Percentiles rank a stretch among this genome's conserved stretches.
Evolutionary conservation across 495 filamentous ascomycete genomes (phyloP).

Genomic region (Tetracladium marchalianum): DNA sequence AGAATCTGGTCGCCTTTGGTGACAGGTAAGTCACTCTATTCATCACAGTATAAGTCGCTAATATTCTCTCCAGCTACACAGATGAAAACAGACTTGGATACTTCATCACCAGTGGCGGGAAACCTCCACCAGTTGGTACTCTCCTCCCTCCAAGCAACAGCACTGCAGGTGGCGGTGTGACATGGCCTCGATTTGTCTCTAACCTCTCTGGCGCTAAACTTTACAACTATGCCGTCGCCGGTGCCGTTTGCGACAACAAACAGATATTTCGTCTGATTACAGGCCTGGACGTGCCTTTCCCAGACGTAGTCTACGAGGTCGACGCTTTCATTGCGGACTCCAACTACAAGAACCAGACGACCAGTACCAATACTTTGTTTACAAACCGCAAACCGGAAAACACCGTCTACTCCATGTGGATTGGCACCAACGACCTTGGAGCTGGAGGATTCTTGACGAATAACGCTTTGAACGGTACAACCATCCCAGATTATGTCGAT

Average conservation of each 20-base stretch:
- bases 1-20: conserved; percentile 50
- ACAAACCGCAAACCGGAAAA: conserved; percentile 38
- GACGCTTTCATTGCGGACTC: conserved; percentile 58
- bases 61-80: conserved; percentile 43
- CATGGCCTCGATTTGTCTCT: conserved; percentile 58
- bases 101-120: conserved; percentile 38
- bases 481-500: conserved; percentile 49
- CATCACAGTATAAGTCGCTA: background rate
- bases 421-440: conserved; percentile 71
- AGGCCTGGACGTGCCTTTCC: conserved; percentile 42
- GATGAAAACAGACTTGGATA: conserved; percentile 58
- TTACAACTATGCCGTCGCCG: conserved; percentile 63
- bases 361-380: conserved; percentile 37
- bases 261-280: conserved; percentile 42
- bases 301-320: conserved; percentile 62
- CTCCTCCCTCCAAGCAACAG: conserved; percentile 29
- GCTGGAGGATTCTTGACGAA: conserved; percentile 51
- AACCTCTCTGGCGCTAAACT: conserved; percentile 44
- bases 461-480: conserved; percentile 44
- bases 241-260: conserved; percentile 63
- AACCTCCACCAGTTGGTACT: conserved; percentile 50
- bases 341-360: conserved; percentile 24
- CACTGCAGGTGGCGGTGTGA: conserved; percentile 52
- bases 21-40: conserved; percentile 35
- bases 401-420: conserved; percentile 67